Conservation (phyloP, 2,329 filamentous ascomycete genomes). For the Neurospora sp. region DNA sequence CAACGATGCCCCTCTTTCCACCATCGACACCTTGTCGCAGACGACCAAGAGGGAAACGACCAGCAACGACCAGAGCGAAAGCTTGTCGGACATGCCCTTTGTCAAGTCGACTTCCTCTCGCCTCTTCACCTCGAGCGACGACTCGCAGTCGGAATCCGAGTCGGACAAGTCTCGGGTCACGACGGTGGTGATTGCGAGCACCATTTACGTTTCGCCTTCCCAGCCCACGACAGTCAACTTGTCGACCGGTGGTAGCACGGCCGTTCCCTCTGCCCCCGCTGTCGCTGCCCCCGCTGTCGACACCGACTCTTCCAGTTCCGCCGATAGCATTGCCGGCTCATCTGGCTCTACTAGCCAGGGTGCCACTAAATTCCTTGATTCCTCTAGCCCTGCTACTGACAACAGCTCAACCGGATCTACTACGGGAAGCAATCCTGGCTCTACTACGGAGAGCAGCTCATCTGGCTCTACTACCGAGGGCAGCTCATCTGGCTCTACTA, state of each 20-base stretch:
- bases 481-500: not conserved
- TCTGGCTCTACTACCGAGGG: not conserved
- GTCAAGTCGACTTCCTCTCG: not conserved
- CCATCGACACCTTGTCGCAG: slow-evolving; percentile 9
- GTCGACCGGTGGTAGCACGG: not conserved
- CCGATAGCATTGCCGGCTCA: not conserved
- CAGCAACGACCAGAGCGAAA: slow-evolving; percentile 1
- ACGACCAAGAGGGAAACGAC: slow-evolving; percentile 15
- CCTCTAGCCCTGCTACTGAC: not conserved
- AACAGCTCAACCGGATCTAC: not conserved
- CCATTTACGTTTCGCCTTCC: slow-evolving; percentile 13
- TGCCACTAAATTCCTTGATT: not conserved
- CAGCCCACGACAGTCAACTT: slow-evolving; percentile 1
- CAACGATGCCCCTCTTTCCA: slow-evolving; percentile 13
- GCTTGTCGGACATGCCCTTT: not conserved
- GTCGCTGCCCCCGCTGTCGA: not conserved
- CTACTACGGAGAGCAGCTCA: not conserved
- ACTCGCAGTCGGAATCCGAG: slow-evolving; percentile 1
- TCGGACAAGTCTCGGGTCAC: slow-evolving; percentile 9
- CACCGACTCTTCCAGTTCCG: not conserved
- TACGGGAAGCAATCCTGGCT: not conserved
- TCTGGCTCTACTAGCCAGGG: not conserved
- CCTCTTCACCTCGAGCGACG: not conserved
- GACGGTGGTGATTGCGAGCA: slow-evolving; percentile 21
- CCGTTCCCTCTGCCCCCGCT: not conserved